Percentiles rank a stretch among this genome's conserved stretches.
phyloP scores from a whole-genome alignment of 495 filamentous ascomycete genomes.

The Venustampulla echinocandica region DNA sequence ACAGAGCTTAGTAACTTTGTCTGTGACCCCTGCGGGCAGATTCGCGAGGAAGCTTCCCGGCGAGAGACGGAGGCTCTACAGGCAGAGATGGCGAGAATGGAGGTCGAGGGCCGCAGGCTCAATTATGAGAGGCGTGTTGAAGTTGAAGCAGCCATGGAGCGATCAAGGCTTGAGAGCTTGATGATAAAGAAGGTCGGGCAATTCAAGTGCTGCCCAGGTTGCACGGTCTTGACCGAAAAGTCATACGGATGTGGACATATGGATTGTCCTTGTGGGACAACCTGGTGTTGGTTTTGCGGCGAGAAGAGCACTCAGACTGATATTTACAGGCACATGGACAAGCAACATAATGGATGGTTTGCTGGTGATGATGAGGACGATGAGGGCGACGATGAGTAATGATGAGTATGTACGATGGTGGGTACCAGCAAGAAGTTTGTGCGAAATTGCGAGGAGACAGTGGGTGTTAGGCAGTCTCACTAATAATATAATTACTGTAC shows the following conservation, averaged over 20 bases:
- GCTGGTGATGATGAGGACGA: background rate
- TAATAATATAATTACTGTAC: too few relatives aligned
- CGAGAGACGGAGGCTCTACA: background rate
- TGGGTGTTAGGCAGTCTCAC: too few relatives aligned
- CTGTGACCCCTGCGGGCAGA: constrained; percentile 24
- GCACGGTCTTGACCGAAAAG: constrained; percentile 26
- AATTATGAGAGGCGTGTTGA: background rate
- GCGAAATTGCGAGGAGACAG: too few relatives aligned
- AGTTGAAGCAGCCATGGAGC: background rate
- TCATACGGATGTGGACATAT: constrained; percentile 32
- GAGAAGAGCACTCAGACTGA: constrained; percentile 1
- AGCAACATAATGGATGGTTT: constrained; percentile 19
- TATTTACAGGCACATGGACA: constrained; percentile 29
- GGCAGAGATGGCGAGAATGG: background rate
- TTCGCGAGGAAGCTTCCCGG: background rate
- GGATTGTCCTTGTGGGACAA: constrained; percentile 23
- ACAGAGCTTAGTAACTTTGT: constrained; percentile 23
- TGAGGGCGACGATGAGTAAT: too few relatives aligned
- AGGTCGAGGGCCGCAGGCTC: background rate
- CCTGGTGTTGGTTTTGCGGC: constrained; percentile 34
- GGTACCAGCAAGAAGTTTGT: too few relatives aligned
- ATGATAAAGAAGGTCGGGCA: background rate
- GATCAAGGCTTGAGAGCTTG: background rate
- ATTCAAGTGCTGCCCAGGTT: constrained; percentile 29
- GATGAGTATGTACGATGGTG: too few relatives aligned